phyloP scores from a whole-genome alignment of 768 basidiomycete genomes.

The Podaxis sp. region DNA sequence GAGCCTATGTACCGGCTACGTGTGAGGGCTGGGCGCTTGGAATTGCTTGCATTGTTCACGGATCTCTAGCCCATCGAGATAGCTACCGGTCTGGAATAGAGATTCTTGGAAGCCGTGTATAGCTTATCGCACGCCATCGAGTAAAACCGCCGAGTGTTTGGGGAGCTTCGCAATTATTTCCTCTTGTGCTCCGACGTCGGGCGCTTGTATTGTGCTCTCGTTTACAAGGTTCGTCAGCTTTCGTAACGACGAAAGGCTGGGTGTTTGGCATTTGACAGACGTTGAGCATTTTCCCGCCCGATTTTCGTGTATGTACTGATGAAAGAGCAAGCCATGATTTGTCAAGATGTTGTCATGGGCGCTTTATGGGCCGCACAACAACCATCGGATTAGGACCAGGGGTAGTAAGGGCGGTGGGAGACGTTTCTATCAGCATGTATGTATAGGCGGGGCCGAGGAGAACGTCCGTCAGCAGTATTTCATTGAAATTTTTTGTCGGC shows the following conservation, averaged over 20 bases:
- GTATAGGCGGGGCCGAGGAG: slow-evolving; percentile 1
- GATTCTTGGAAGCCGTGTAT: not conserved
- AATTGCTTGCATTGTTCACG: not conserved
- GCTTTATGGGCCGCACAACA: not conserved
- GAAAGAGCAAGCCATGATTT: not conserved
- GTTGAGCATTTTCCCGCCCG: not conserved
- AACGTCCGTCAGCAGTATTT: not conserved
- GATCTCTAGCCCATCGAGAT: not conserved
- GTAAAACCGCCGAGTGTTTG: not conserved
- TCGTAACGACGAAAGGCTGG: not conserved
- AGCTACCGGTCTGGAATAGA: not conserved
- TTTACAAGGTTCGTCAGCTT: not conserved
- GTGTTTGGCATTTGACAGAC: not conserved
- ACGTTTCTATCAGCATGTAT: not conserved
- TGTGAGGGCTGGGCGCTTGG: not conserved
- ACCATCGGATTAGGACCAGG: not conserved
- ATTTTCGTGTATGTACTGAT: not conserved
- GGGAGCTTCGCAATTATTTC: not conserved
- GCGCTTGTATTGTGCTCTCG: not conserved
- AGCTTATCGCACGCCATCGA: not conserved
- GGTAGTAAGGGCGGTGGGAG: not conserved
- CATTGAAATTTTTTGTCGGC: not conserved
- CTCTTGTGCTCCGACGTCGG: not conserved
- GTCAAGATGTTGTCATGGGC: not conserved
- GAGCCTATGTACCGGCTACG: not conserved